Base-by-base conservation (phyloP, 768 basidiomycete species). In the Kwoniella europaea region DNA sequence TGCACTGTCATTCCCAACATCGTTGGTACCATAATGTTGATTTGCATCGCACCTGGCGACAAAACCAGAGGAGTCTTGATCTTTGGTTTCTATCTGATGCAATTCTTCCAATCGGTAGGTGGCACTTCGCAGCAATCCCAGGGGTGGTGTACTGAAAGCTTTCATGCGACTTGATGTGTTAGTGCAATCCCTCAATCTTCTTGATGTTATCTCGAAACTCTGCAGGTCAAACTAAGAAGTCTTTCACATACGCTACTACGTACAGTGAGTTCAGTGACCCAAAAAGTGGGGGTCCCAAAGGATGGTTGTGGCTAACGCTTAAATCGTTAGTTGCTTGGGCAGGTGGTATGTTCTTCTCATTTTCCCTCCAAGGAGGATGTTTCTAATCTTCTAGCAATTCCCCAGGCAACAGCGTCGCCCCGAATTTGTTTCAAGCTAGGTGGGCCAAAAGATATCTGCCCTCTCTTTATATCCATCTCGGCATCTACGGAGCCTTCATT, bases 151-250 rank as follows among this genome's bases (percentile, higher is more conserved):
- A n/a, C n/a, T n/a, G n/a, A n/a, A n/a, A n/a, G n/a, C n/a, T n/a
- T n/a, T n/a, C n/a, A n/a, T n/a, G 2, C 24, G 1, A 24, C 24
- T 24, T 24, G 24, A 24, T 2, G 24, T 24, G 24, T 1, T 24
- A 67, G 68, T 64, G 86, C 86, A 67, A 72, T 44, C 65, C 71
- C 1, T 82, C 86, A 22, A 87, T 87, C 70, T 78, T 87, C 55
- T 84, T 86, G 9, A 82, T 87, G 52, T 86, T 88, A 85, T 85
- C 85, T n/a, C 84, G 85, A 46, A 87, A 87, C 73, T 71, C 86
- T 56, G 87, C 80, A 4, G 87, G 86, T 75, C 85, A 86, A n/a
- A 86, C 86, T 20, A 88, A 88, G 75, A 86, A 87, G 77, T 86
- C 85, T n/a, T 76, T 87, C 16, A 85, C 86, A 0, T 86, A 86